Evolutionary conservation across 2,329 filamentous ascomycete genomes (phyloP).

Genomic region (Colletotrichum tofieldiae): DNA sequence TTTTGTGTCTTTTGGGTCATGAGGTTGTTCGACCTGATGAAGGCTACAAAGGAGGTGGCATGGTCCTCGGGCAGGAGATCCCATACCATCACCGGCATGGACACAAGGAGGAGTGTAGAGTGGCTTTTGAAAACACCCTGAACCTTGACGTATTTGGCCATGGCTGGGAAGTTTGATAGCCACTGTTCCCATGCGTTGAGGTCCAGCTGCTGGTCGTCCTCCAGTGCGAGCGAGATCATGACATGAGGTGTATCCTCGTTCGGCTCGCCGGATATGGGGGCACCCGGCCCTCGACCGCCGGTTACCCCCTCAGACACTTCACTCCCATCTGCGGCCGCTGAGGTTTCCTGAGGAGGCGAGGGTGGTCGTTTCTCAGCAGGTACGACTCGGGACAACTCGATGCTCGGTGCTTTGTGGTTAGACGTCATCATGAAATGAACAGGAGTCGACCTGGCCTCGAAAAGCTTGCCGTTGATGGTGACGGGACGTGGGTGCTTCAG

Average conservation of each 20-base stretch:
- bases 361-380: constrained; percentile 53
- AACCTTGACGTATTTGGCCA: constrained; percentile 73
- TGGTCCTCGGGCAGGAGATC: constrained; percentile 71
- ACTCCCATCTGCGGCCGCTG: constrained; percentile 25
- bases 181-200: constrained; percentile 73
- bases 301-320: constrained; percentile 12
- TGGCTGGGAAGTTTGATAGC: constrained; percentile 69
- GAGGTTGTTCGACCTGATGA: constrained; percentile 40
- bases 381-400: constrained; percentile 65
- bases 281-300: constrained; percentile 32
- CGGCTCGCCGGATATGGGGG: constrained; percentile 55
- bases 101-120: constrained; percentile 71
- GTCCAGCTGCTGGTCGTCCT: constrained; percentile 70
- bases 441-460: constrained; percentile 71
- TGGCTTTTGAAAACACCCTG: constrained; percentile 75
- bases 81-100: constrained; percentile 73
- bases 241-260: constrained; percentile 72
- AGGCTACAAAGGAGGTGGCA: constrained; percentile 68
- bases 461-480: constrained; percentile 70
- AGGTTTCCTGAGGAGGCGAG: constrained; percentile 53
- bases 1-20: constrained; percentile 7
- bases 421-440: constrained; percentile 77
- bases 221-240: constrained; percentile 73
- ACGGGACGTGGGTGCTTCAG: constrained; percentile 73
- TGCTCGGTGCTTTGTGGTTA: constrained; percentile 72